Evolutionary conservation across 768 basidiomycete species (phyloP).

Genomic region (Lactarius tabidus): DNA sequence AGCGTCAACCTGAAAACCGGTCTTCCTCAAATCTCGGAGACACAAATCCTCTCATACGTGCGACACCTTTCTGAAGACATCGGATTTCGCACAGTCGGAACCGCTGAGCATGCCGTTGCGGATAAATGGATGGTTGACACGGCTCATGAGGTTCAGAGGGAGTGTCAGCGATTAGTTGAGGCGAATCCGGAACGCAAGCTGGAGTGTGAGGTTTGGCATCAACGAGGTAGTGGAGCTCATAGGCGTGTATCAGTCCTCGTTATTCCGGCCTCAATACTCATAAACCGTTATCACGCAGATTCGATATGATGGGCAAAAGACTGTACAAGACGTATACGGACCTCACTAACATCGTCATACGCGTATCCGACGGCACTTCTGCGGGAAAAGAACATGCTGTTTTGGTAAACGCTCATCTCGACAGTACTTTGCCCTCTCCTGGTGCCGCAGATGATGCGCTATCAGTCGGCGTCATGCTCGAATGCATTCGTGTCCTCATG

Average conservation of each 20-base stretch:
- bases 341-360: conserved; percentile 85
- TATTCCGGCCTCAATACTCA: not conserved
- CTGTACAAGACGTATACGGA: conserved; percentile 85
- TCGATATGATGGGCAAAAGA: conserved; percentile 86
- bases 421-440: conserved; percentile 85
- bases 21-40: conserved; percentile 68
- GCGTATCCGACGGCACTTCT: conserved; percentile 73
- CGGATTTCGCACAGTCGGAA: conserved; percentile 90
- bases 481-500: conserved; percentile 75
- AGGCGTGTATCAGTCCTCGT: conserved; percentile 47
- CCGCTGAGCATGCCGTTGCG: conserved; percentile 78
- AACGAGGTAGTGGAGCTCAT: conserved; percentile 85
- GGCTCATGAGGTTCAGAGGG: conserved; percentile 53
- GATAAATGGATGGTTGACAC: conserved; percentile 78
- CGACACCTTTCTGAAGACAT: conserved; percentile 78
- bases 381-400: conserved; percentile 76
- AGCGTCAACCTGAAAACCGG: conserved; percentile 47
- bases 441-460: conserved; percentile 88
- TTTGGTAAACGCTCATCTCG: conserved; percentile 85
- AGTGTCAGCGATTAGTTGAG: conserved; percentile 53
- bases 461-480: conserved; percentile 88
- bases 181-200: conserved; percentile 46
- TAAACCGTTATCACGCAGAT: conserved; percentile 43
- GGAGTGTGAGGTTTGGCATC: conserved; percentile 91
- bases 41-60: conserved; percentile 58